A percentile compares a stretch with the other conserved stretches of the same genome.
phyloP scores from a whole-genome alignment of 208 protist species.

The Trypanosoma boissoni region DNA sequence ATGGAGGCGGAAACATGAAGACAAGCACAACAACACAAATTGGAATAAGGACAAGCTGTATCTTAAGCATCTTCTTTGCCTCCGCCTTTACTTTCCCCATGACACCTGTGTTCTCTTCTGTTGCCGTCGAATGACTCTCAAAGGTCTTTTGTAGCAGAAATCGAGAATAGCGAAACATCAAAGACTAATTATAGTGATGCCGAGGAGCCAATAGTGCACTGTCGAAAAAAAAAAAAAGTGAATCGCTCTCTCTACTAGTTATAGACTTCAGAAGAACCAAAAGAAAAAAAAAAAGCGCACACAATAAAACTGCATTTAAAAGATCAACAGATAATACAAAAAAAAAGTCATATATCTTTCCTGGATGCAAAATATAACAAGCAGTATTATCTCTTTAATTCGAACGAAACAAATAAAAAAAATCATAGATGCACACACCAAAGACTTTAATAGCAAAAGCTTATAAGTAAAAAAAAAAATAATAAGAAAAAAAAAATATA shows the following conservation, averaged over 20 bases:
- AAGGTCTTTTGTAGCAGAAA: conserved; percentile 48
- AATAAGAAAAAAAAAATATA: too few species aligned
- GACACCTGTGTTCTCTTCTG: conserved; percentile 47
- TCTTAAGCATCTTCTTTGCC: conserved; percentile 75
- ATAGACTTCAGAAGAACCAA: conserved; percentile 15
- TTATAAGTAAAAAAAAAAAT: too few species aligned
- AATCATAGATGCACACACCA: too few species aligned
- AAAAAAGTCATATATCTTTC: background rate
- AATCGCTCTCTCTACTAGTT: background rate
- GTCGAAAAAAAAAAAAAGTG: background rate
- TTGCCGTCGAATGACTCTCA: conserved; percentile 37
- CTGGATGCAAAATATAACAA: conserved; percentile 18
- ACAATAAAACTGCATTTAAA: too few species aligned
- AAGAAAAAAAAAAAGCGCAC: conserved; percentile 14
- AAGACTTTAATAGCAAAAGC: too few species aligned
- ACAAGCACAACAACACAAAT: conserved; percentile 52
- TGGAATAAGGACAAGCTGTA: conserved; percentile 76
- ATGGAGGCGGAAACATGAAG: conserved; percentile 67
- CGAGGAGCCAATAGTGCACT: background rate
- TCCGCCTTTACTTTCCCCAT: conserved; percentile 67
- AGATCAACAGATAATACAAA: conserved; percentile 6
- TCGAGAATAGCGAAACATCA: conserved; percentile 48
- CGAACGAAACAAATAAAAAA: too few species aligned
- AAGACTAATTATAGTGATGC: too few species aligned
- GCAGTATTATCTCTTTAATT: too few species aligned